Evolutionary conservation across 495 filamentous ascomycete species (phyloP).

Genomic region (Neurospora discreta): DNA sequence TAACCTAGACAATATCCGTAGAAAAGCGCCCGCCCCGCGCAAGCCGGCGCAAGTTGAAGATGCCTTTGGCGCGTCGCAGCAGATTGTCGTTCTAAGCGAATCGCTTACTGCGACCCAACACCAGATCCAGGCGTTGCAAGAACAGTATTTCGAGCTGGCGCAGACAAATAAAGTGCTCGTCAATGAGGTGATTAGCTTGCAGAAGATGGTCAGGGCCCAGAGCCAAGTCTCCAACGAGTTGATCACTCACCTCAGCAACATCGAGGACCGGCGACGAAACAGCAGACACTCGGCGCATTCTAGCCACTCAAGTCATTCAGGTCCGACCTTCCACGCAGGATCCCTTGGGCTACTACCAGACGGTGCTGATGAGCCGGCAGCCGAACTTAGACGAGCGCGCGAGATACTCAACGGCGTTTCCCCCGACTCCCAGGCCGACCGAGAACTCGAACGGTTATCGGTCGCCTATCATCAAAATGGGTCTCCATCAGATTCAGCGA

Average conservation of each 20-base stretch:
- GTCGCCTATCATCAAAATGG: conserved; percentile 55
- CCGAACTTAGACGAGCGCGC: conserved; percentile 78
- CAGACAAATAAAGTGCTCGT: conserved; percentile 79
- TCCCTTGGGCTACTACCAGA: conserved; percentile 28
- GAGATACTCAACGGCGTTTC: conserved; percentile 76
- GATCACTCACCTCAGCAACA: conserved; percentile 38
- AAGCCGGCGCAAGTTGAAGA: conserved; percentile 64
- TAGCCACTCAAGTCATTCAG: conserved; percentile 25
- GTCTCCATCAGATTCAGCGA: conserved; percentile 35
- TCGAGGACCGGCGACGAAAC: conserved; percentile 32
- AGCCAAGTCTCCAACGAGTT: conserved; percentile 40
- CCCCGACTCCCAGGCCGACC: conserved; percentile 66
- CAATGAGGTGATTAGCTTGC: conserved; percentile 75
- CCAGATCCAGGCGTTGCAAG: conserved; percentile 75
- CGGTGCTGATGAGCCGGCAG: conserved; percentile 56
- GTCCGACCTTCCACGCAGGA: conserved; percentile 18
- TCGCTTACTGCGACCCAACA: conserved; percentile 85
- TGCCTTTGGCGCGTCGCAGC: conserved; percentile 58
- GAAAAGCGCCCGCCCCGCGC: conserved; percentile 87
- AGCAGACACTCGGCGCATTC: conserved; percentile 32
- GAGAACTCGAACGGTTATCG: conserved; percentile 65
- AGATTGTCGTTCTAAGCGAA: conserved; percentile 80
- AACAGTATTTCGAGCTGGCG: conserved; percentile 72
- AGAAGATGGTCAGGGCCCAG: conserved; percentile 79
- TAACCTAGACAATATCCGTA: conserved; percentile 88